Evolutionary conservation across 2,329 filamentous ascomycete species (phyloP), one percentile per base, ranked within the genome.

Genomic region (Sclerotiophoma versabilis): DNA sequence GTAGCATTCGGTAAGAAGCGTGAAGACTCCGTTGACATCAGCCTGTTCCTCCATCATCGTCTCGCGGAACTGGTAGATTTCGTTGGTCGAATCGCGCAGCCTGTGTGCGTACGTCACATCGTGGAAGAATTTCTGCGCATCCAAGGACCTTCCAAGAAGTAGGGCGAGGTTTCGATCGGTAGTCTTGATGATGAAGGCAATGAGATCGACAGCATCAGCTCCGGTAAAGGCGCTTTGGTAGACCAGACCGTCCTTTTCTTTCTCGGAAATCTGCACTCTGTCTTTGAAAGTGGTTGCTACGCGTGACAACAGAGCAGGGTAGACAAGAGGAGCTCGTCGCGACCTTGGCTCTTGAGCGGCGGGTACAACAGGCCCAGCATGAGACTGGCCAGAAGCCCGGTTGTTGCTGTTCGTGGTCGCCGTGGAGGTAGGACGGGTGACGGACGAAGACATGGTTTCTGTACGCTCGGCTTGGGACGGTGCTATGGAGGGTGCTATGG

Each of bases 41-140:
- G 89, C 88, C 48, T 90, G 85, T 63, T 92, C 89, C 65, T 98
- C 93, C 78, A 93, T 89, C 74, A 98, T 83, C 2, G 89, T 96
- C 78, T 98, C 93, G 64, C 90, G 87, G 77, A 99, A 99, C 73
- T 98, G 93, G 75, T 98, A 99, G 75, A 99, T 90, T 76, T 99
- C 95, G 45, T 88, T 89, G 33, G 88, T 86, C n/a, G 93, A 96
- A 76, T 99, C 95, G 76, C 95, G 90, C 67, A 99, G 80, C 41
- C 95, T 86, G 76, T 99, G 95, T 67, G 97, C 93, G 76, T 99
- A 99, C 0, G 93, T 97, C 44, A 98, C 95, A 81, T 99, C 95
- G 79, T 99, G 95, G 74, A 99, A 99, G 79, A 96, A 97, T 74
- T 98, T 98, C 72, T 99, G 95, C 20, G 95, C 95, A 77, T 99